phyloP scores from a whole-genome alignment of 2,329 filamentous ascomycete species.

The Cercospora sp. region DNA sequence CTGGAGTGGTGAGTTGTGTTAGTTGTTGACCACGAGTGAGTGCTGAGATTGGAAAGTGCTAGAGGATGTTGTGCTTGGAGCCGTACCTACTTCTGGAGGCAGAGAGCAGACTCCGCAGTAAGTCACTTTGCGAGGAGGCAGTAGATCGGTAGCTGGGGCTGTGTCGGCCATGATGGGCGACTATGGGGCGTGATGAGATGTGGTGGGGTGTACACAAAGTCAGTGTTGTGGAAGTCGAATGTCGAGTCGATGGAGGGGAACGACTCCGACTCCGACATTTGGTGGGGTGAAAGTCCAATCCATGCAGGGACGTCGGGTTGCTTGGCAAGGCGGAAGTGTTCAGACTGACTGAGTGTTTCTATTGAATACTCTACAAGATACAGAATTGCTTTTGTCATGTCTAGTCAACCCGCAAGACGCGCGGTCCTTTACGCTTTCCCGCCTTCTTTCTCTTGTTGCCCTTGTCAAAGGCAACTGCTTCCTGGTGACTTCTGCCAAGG shows the following conservation, averaged over 20 bases:
- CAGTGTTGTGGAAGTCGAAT: conserved; percentile 1
- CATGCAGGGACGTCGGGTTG: conserved; percentile 7
- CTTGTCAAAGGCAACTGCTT: conserved; percentile 68
- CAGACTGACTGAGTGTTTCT: conserved; percentile 1
- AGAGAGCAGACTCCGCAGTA: conserved; percentile 68
- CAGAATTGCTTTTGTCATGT: conserved; percentile 10
- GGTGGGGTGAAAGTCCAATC: conserved; percentile 11
- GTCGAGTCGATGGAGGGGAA: conserved; percentile 8
- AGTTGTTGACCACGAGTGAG: neutral
- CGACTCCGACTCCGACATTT: conserved; percentile 8
- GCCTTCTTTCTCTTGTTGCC: conserved; percentile 83
- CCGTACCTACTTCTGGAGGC: conserved; percentile 64
- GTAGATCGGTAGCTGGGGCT: conserved; percentile 28
- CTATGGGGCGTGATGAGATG: neutral
- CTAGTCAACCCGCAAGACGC: conserved; percentile 67
- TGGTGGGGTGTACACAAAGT: neutral
- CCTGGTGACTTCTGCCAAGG: conserved; percentile 81
- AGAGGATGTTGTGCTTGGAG: conserved; percentile 15
- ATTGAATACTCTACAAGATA: conserved; percentile 14
- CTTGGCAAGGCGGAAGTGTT: neutral
- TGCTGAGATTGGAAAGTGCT: neutral
- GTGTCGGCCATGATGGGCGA: conserved; percentile 36
- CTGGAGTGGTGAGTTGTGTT: conserved; percentile 49
- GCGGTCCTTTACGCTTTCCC: conserved; percentile 69
- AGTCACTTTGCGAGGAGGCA: conserved; percentile 54